These are phyloP conservation scores for Porcisia deanei DNA, from an alignment of 208 protist genomes.

Conservation along the genomic window DNA sequence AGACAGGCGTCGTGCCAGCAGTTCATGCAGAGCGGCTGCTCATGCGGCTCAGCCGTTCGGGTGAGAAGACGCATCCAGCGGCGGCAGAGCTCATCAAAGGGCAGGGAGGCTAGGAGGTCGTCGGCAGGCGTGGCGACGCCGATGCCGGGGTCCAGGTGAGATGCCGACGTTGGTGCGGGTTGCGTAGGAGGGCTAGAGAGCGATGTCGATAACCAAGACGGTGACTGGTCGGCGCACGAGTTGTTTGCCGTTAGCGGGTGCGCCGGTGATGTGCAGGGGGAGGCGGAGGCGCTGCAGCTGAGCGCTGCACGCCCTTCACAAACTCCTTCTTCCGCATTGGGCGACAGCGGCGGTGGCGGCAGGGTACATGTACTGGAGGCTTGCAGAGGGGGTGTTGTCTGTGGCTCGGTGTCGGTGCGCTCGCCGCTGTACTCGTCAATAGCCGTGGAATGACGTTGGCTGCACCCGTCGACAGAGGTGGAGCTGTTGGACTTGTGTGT, in stretches of 20 bases:
- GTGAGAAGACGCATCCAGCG: constrained; percentile 30
- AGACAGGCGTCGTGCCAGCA: constrained; percentile 17
- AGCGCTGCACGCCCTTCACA: too few relatives aligned
- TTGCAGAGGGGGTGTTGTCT: not conserved
- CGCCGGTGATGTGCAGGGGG: not conserved
- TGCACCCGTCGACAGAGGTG: not conserved
- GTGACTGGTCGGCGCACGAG: not conserved
- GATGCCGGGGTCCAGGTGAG: not conserved
- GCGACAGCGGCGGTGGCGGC: not conserved
- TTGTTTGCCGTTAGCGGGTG: not conserved
- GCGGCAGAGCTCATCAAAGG: constrained; percentile 21
- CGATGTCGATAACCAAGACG: too few relatives aligned
- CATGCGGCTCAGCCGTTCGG: constrained; percentile 6
- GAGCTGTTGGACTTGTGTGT: not conserved
- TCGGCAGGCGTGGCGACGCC: not conserved
- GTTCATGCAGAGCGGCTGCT: constrained; percentile 24
- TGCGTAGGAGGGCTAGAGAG: not conserved
- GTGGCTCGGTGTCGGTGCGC: too few relatives aligned
- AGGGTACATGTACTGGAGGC: not conserved
- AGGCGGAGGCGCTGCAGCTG: not conserved
- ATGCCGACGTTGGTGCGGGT: not conserved
- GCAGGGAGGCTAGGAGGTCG: not conserved
- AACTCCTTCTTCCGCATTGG: not conserved
- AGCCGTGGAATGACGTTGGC: not conserved
- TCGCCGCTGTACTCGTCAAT: not conserved